phyloP scores from a whole-genome alignment of 805 yeast species.

The Nakazawaea ernobii region DNA sequence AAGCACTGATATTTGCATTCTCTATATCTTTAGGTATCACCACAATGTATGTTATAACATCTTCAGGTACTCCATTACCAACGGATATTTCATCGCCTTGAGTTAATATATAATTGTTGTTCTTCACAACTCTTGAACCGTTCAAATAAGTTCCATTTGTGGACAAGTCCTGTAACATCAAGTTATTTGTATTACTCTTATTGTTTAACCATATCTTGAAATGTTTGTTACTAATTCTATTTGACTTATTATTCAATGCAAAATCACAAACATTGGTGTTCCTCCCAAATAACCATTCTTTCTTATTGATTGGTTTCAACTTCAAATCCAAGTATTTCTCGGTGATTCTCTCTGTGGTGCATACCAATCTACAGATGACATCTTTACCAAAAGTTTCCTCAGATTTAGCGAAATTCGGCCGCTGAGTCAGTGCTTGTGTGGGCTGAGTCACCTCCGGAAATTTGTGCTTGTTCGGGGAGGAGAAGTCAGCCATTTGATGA shows the following conservation, averaged over 20 bases:
- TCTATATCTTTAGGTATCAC: conserved; percentile 34
- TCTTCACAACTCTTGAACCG: conserved; percentile 64
- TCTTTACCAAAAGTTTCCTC: conserved; percentile 23
- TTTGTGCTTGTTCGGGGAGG: conserved; percentile 5
- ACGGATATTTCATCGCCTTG: conserved; percentile 94
- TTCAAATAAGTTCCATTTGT: conserved; percentile 94
- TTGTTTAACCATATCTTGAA: conserved; percentile 60
- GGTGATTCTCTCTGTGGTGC: conserved; percentile 21
- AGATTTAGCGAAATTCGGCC: conserved; percentile 19
- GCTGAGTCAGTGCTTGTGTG: conserved; percentile 28
- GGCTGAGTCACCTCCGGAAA: conserved; percentile 29
- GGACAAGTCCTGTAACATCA: conserved; percentile 68
- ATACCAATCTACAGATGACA: conserved; percentile 29
- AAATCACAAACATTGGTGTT: conserved; percentile 56
- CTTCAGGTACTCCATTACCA: conserved; percentile 78
- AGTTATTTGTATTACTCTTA: conserved; percentile 35
- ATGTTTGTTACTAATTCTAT: conserved; percentile 72
- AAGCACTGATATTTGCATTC: conserved; percentile 29
- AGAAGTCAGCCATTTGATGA: neutral
- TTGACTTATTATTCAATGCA: conserved; percentile 48
- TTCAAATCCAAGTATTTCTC: conserved; percentile 26
- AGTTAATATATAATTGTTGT: conserved; percentile 70
- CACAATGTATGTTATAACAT: conserved; percentile 49
- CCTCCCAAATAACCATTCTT: conserved; percentile 59
- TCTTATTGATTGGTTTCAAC: conserved; percentile 12